Base-by-base conservation (phyloP, 2,329 filamentous ascomycete species). In the Akanthomyces uredinophilus region DNA sequence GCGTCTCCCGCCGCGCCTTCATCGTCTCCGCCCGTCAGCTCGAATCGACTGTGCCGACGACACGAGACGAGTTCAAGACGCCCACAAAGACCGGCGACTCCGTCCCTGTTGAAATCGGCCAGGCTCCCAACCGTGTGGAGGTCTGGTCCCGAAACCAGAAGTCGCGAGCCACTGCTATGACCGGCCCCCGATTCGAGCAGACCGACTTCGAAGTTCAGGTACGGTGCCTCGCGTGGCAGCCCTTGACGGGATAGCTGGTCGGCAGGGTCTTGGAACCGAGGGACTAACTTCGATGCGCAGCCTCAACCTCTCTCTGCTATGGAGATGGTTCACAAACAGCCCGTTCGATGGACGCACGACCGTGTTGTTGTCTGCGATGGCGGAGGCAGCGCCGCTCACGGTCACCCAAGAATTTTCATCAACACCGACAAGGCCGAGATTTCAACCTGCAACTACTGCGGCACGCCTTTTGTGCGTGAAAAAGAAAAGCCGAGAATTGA, bases 381-480 rank as follows among this genome's bases (percentile, higher is more conserved):
- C 63, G 95, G 94, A 63, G 93, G 93, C 68, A 53, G 51, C 51
- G 89, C 93, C 50, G 89, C 93, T 37, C 80, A 91, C 61, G 95
- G 95, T 49, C 95, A 99, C 76, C 95, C 95, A 55, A 86, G 86
- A 72, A 89, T 99, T 78, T 99, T 92, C 76, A 99, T 99, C 85
- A 99, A 99, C 79, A 88, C 90, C 68, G 95, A 99, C 79, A 98
- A 97, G 83, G 91, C 95, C 49, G 88, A 98, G 81, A 96, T 99
- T 70, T 86, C 86, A 77, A 81, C 82, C 74, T 99, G 95, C 82
- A 88, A 84, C 72, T 99, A 99, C 81, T 99, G 95, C 74, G 95
- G 95, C 59, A 75, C 95, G 68, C 95, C 95, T 69, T 99, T 88
- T 74, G 95, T 98, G 84, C 74, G 93, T 61, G 13, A 13, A 47